Conservation (phyloP, 2,329 filamentous ascomycete species). For the Aspergillus sp. region DNA sequence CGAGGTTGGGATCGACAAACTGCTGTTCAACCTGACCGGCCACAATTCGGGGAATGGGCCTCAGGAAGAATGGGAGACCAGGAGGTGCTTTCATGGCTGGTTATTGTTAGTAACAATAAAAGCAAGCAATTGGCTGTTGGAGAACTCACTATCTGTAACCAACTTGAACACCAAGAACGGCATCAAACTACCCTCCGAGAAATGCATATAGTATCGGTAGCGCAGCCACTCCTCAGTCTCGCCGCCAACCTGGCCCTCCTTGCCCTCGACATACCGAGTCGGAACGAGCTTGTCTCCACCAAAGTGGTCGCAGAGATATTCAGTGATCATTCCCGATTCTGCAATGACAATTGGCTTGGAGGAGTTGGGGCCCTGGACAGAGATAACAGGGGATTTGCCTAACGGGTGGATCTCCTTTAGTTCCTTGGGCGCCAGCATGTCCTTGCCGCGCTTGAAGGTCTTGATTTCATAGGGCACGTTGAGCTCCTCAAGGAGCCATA, state of each 20-base stretch:
- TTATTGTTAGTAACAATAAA: not conserved
- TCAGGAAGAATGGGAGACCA: constrained; percentile 66
- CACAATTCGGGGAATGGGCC: constrained; percentile 60
- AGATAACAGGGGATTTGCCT: constrained; percentile 81
- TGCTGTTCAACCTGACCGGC: constrained; percentile 44
- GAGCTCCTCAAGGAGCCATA: constrained; percentile 85
- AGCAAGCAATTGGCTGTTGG: not conserved
- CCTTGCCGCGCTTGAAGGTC: constrained; percentile 67
- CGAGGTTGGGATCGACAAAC: constrained; percentile 43
- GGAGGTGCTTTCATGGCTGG: constrained; percentile 51
- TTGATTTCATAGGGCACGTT: constrained; percentile 76
- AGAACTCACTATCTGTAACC: constrained; percentile 56
- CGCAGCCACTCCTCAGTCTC: constrained; percentile 62
- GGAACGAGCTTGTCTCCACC: constrained; percentile 51
- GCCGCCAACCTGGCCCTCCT: constrained; percentile 55
- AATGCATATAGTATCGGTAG: constrained; percentile 74
- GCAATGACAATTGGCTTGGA: constrained; percentile 64
- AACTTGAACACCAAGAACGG: constrained; percentile 64
- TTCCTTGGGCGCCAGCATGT: constrained; percentile 70
- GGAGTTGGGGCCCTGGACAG: constrained; percentile 52
- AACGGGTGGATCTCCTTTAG: constrained; percentile 78
- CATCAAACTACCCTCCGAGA: constrained; percentile 82
- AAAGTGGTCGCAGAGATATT: constrained; percentile 76
- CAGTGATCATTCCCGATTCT: constrained; percentile 77
- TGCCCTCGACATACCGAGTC: constrained; percentile 49